Percentiles rank a stretch among this genome's conserved stretches.
These are phyloP conservation scores for Chiua virens DNA, from an alignment of 768 basidiomycete species.

Conservation along the genomic window DNA sequence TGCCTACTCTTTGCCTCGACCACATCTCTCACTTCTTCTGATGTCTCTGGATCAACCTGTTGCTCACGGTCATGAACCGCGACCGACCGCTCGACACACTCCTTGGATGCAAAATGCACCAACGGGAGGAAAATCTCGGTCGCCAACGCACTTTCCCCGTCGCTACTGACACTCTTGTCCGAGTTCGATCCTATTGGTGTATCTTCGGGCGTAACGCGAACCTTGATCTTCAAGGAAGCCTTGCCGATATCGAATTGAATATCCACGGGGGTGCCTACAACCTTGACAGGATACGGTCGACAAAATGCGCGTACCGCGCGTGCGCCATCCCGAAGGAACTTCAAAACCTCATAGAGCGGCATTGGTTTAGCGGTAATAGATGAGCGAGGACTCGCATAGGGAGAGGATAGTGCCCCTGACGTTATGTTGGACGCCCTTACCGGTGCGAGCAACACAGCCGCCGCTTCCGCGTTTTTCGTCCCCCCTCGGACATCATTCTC, in stretches of 20 bases:
- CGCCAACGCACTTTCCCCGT: slow-evolving; percentile 39
- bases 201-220: slow-evolving; percentile 65
- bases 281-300: slow-evolving; percentile 77
- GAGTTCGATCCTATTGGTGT: slow-evolving; percentile 21
- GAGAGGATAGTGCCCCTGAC: slow-evolving; percentile 19
- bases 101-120: slow-evolving; percentile 75
- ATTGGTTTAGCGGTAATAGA: not conserved
- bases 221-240: slow-evolving; percentile 66
- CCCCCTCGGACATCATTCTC: slow-evolving; percentile 56
- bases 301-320: slow-evolving; percentile 83
- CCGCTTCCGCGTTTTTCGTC: not conserved
- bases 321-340: slow-evolving; percentile 82
- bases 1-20: not conserved
- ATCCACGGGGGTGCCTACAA: slow-evolving; percentile 64
- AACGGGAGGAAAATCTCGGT: slow-evolving; percentile 93
- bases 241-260: slow-evolving; percentile 76
- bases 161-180: slow-evolving; percentile 15
- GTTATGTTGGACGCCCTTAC: slow-evolving; percentile 19
- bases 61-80: slow-evolving; percentile 1
- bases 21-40: not conserved
- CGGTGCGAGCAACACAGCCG: slow-evolving; percentile 5
- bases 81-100: slow-evolving; percentile 24
- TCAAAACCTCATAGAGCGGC: slow-evolving; percentile 29
- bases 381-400: slow-evolving; percentile 4
- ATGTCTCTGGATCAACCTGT: not conserved